Percentiles rank a stretch among this genome's conserved stretches.
Evolutionary conservation across 345 rosid species (phyloP).

Genomic region (Eucalyptus melliodora): DNA sequence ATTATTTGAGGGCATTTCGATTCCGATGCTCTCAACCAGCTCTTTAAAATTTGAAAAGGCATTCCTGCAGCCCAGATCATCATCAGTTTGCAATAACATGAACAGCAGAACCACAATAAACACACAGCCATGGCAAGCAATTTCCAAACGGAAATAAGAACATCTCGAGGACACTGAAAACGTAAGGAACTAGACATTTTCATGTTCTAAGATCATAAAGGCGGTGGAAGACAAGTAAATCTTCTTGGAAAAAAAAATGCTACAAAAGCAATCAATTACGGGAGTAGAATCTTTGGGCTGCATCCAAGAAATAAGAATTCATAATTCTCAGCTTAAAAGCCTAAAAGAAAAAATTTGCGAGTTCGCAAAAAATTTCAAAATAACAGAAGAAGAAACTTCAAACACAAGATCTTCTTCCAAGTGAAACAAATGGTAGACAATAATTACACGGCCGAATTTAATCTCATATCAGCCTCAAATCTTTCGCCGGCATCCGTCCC

Average conservation of each 20-base stretch:
- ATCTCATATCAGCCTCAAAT: background rate
- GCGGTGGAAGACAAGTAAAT: background rate
- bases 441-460: background rate
- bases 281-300: background rate
- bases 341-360: background rate
- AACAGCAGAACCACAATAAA: background rate
- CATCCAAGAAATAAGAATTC: background rate
- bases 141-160: background rate
- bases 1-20: slow-evolving; percentile 26
- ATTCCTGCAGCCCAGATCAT: slow-evolving; percentile 46
- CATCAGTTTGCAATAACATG: slow-evolving; percentile 13
- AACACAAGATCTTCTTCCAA: background rate
- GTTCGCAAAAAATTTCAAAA: background rate
- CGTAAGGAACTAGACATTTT: background rate
- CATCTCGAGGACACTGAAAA: background rate
- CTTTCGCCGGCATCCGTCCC: background rate
- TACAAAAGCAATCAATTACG: background rate
- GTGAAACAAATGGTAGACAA: background rate
- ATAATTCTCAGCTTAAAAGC: background rate
- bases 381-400: background rate
- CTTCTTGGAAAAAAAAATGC: background rate
- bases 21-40: slow-evolving; percentile 43
- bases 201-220: background rate
- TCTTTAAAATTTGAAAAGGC: slow-evolving; percentile 29
- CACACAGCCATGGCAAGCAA: background rate